Evolutionary conservation across 169 alveolate species (phyloP).

Genomic region (Perkinsus chesapeaki): DNA sequence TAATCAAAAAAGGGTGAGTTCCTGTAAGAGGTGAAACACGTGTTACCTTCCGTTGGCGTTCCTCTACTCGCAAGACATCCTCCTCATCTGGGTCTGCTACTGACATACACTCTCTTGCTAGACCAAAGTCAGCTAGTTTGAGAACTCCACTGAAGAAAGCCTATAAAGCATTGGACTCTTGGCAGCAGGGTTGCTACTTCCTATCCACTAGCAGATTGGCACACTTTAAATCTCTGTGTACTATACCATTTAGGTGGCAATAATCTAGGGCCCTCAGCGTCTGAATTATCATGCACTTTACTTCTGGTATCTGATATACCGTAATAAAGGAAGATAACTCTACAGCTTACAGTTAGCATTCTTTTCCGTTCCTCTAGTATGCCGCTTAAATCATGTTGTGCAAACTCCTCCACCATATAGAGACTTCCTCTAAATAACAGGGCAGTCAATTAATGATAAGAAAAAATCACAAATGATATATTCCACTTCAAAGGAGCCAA

Average conservation of each 20-base stretch:
- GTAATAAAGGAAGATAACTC: neutral
- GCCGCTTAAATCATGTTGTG: conserved; percentile 33
- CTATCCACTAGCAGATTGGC: conserved; percentile 53
- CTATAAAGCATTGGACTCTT: neutral
- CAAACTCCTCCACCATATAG: conserved; percentile 36
- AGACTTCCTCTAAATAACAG: conserved; percentile 27
- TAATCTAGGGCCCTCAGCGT: conserved; percentile 41
- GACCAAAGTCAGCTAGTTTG: conserved; percentile 76
- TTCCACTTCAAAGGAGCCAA: too few species aligned
- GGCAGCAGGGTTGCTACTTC: neutral
- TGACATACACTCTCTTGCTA: conserved; percentile 43
- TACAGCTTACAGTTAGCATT: neutral
- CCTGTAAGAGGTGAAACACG: neutral
- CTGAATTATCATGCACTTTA: conserved; percentile 36
- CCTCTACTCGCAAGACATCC: neutral
- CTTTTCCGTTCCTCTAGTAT: conserved; percentile 22
- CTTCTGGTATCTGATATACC: conserved; percentile 29
- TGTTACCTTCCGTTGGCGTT: neutral
- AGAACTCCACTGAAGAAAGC: conserved; percentile 47
- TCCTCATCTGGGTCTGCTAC: neutral
- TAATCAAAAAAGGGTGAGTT: neutral
- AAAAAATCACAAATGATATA: too few species aligned
- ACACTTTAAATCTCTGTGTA: conserved; percentile 52
- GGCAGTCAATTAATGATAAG: too few species aligned
- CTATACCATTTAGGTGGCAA: conserved; percentile 43